Conservation (phyloP, 2,329 filamentous ascomycete genomes). For the Pseudocercospora musae region DNA sequence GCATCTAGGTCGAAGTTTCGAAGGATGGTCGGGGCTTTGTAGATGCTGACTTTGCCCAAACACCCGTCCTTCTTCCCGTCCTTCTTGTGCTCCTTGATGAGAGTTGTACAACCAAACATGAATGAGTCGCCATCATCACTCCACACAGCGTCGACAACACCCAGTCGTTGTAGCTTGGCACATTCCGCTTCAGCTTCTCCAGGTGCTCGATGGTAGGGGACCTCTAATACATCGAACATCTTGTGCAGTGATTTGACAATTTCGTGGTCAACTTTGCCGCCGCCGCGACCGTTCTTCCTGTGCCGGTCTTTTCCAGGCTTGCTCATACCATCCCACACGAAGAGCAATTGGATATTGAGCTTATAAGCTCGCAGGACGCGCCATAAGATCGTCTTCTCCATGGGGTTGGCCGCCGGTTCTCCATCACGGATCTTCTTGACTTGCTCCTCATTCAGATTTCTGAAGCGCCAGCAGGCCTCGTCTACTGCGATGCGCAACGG, state of each 20-base stretch:
- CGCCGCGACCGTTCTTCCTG: constrained; percentile 35
- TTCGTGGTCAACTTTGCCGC: constrained; percentile 36
- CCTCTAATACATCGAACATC: constrained; percentile 38
- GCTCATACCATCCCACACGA: constrained; percentile 54
- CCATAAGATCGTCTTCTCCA: constrained; percentile 43
- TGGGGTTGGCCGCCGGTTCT: constrained; percentile 39
- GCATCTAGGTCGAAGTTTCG: constrained; percentile 33
- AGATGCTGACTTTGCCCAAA: constrained; percentile 32
- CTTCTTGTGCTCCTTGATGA: constrained; percentile 39
- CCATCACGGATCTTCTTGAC: constrained; percentile 37
- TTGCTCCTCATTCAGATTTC: constrained; percentile 37
- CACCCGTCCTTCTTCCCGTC: constrained; percentile 38
- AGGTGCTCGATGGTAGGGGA: constrained; percentile 46
- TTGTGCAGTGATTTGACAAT: constrained; percentile 36
- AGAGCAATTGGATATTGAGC: constrained; percentile 51
- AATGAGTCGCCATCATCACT: constrained; percentile 47
- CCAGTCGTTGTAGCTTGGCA: constrained; percentile 42
- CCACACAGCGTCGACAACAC: constrained; percentile 50
- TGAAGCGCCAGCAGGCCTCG: constrained; percentile 45
- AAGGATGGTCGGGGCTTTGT: constrained; percentile 31
- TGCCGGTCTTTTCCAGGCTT: constrained; percentile 29
- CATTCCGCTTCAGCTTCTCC: constrained; percentile 50
- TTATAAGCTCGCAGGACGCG: constrained; percentile 47
- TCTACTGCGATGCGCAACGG: constrained; percentile 44
- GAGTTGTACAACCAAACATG: constrained; percentile 47